phyloP scores from a whole-genome alignment of 169 alveolate species.

The Plasmodium knowlesi region DNA sequence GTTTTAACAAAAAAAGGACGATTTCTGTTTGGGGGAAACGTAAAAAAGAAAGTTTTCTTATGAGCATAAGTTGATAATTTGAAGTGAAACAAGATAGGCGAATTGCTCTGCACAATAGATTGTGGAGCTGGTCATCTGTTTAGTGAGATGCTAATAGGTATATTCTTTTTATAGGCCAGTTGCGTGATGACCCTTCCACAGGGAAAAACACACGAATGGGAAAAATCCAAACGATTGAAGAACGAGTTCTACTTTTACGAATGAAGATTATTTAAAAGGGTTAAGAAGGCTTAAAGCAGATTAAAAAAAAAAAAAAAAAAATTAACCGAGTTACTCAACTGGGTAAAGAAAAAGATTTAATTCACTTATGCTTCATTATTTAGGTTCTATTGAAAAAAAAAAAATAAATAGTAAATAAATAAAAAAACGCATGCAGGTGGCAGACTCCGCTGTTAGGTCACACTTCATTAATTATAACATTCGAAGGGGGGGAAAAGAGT shows the following conservation, averaged over 20 bases:
- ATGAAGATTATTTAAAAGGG: neutral
- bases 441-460: neutral
- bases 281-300: neutral
- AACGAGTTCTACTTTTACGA: neutral
- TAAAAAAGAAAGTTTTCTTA: slow-evolving; percentile 3
- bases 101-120: neutral
- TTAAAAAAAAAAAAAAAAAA: neutral
- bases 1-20: slow-evolving; percentile 16
- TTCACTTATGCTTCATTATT: neutral
- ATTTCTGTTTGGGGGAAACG: slow-evolving; percentile 18
- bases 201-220: neutral
- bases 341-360: neutral
- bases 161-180: neutral
- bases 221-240: neutral
- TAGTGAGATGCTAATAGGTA: neutral
- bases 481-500: neutral
- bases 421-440: neutral
- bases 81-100: slow-evolving; percentile 1
- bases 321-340: neutral
- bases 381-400: neutral
- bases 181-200: neutral
- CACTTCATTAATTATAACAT: neutral
- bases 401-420: no score
- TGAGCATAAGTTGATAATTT: slow-evolving; percentile 31
- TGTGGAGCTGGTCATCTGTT: neutral